A percentile compares a stretch with the other conserved stretches of the same genome.
These are phyloP conservation scores for Skeletonema tropicum DNA, from an alignment of 108 stramenopile genomes.

Conservation along the genomic window DNA sequence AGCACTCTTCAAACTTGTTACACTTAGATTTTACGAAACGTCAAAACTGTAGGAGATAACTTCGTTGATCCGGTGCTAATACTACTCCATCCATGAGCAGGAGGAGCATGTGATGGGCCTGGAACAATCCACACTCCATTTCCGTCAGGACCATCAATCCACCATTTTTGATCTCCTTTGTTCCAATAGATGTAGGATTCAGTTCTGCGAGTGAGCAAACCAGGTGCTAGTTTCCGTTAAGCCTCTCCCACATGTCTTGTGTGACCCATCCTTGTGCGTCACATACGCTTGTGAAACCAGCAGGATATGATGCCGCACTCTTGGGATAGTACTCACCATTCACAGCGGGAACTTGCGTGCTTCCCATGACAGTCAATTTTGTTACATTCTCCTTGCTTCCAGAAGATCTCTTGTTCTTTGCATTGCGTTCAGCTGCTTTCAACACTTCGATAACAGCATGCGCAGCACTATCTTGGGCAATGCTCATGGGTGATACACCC, in stretches of 20 bases:
- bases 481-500: conserved; percentile 22
- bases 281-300: conserved; percentile 41
- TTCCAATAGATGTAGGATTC: conserved; percentile 59
- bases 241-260: conserved; percentile 30
- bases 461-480: conserved; percentile 37
- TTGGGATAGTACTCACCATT: conserved; percentile 42
- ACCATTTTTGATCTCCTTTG: conserved; percentile 47
- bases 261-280: conserved; percentile 28
- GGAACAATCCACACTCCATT: conserved; percentile 44
- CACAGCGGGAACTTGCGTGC: conserved; percentile 14
- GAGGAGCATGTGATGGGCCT: conserved; percentile 47
- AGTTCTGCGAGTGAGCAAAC: conserved; percentile 48
- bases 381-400: conserved; percentile 31
- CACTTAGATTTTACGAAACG: conserved; percentile 13
- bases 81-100: conserved; percentile 34
- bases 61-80: neutral
- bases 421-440: conserved; percentile 15
- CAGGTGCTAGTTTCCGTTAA: conserved; percentile 41
- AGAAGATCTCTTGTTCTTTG: conserved; percentile 6
- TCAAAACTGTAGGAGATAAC: conserved; percentile 2
- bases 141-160: conserved; percentile 59
- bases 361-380: conserved; percentile 37
- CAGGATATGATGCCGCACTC: conserved; percentile 20
- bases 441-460: conserved; percentile 32
- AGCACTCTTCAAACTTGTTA: neutral